Evolutionary conservation across 441 rosid species (phyloP).

Genomic region (Pelargonium myrrhifolium): DNA sequence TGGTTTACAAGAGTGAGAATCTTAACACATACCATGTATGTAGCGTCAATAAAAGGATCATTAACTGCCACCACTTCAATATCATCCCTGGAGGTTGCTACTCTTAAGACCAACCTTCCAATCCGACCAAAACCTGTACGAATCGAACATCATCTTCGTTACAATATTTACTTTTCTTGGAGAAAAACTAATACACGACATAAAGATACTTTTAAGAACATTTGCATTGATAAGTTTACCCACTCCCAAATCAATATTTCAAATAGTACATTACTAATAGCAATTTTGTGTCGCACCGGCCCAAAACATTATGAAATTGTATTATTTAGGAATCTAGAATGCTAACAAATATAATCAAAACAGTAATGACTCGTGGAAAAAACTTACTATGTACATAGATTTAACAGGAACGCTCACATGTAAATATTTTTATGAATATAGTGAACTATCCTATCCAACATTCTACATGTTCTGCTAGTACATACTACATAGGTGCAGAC

Average conservation of each 20-base stretch:
- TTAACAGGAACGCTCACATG: background rate
- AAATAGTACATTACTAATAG: no score
- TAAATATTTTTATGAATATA: background rate
- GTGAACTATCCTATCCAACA: background rate
- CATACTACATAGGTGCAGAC: background rate
- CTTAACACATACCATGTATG: slow-evolving; percentile 85
- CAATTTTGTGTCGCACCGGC: no score
- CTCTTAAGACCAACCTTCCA: slow-evolving; percentile 84
- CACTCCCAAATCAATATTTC: background rate
- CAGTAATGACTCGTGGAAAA: no score
- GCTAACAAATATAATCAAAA: no score
- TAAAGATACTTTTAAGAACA: background rate
- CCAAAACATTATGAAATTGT: no score
- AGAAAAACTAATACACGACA: background rate
- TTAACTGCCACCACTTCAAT: slow-evolving; percentile 83
- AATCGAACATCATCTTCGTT: slow-evolving; percentile 4
- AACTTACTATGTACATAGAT: background rate
- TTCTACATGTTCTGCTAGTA: no score
- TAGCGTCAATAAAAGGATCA: slow-evolving; percentile 90
- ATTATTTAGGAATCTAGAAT: no score
- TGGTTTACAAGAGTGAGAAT: no score
- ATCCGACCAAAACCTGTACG: slow-evolving; percentile 92
- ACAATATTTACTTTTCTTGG: background rate
- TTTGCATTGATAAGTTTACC: background rate
- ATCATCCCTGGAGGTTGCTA: slow-evolving; percentile 86